These are phyloP conservation scores for Candida wancherniae DNA, from an alignment of 805 yeast species.

Conservation along the genomic window DNA sequence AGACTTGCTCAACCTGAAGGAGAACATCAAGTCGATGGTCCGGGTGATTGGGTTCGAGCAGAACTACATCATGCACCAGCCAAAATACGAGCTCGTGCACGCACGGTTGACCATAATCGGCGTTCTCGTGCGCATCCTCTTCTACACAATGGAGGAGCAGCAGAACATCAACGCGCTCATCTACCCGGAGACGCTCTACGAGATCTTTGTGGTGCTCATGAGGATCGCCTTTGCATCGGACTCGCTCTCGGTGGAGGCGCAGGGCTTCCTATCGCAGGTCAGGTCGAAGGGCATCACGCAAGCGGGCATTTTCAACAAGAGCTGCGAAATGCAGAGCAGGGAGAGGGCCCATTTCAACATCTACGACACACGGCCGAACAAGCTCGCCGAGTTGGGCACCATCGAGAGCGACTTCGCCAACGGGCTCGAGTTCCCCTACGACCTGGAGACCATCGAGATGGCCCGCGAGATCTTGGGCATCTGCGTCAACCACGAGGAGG, in stretches of 20 bases:
- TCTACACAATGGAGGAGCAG: slow-evolving; percentile 33
- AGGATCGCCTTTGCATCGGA: slow-evolving; percentile 49
- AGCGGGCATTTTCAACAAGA: slow-evolving; percentile 38
- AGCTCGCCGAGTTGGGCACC: slow-evolving; percentile 22
- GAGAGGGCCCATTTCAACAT: slow-evolving; percentile 29
- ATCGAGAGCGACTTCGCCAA: slow-evolving; percentile 44
- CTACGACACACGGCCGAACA: slow-evolving; percentile 6
- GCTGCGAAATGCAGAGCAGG: slow-evolving; percentile 40
- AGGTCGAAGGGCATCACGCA: slow-evolving; percentile 26
- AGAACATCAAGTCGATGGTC: slow-evolving; percentile 37
- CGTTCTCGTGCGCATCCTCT: slow-evolving; percentile 34
- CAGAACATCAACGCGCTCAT: slow-evolving; percentile 29
- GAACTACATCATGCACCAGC: slow-evolving; percentile 38
- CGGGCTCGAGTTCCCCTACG: slow-evolving; percentile 60
- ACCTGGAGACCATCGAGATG: slow-evolving; percentile 57
- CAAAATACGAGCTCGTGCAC: slow-evolving; percentile 37
- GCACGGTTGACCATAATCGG: slow-evolving; percentile 39
- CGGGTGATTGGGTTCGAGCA: slow-evolving; percentile 47
- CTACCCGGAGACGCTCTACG: slow-evolving; percentile 39
- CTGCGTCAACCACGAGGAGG: slow-evolving; percentile 70
- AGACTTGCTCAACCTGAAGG: slow-evolving; percentile 30
- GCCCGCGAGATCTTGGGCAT: slow-evolving; percentile 67
- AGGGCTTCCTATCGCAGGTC: slow-evolving; percentile 29
- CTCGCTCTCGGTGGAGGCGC: slow-evolving; percentile 35
- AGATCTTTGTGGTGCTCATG: slow-evolving; percentile 47